These are phyloP conservation scores for Dunaliella primolecta DNA, from an alignment of 139 green algal species.

Conservation along the genomic window DNA sequence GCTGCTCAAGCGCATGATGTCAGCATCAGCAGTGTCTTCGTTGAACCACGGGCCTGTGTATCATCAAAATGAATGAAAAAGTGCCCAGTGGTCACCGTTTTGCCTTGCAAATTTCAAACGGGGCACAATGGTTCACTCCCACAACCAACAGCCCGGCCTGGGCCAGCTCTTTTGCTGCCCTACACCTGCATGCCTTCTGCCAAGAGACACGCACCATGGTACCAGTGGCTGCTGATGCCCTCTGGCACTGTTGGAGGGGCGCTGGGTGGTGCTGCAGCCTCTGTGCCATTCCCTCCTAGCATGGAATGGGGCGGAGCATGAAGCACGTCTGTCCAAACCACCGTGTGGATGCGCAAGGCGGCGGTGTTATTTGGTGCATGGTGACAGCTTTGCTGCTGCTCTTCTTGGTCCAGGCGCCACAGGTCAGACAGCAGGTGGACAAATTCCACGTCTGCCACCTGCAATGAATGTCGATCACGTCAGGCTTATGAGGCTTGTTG, in stretches of 20 bases:
- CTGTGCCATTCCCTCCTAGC: neutral
- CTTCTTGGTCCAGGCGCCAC: conserved; percentile 12
- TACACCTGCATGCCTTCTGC: too few relatives aligned
- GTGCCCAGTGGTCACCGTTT: too few relatives aligned
- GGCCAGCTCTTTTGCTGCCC: too few relatives aligned
- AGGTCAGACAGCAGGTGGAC: conserved; percentile 5
- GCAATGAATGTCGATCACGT: too few relatives aligned
- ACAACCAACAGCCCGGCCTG: too few relatives aligned
- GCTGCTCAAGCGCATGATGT: neutral
- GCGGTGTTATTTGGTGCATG: too few relatives aligned
- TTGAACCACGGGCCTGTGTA: neutral
- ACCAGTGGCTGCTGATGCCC: neutral
- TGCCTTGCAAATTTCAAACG: neutral
- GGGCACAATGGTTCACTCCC: neutral
- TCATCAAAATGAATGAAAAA: too few relatives aligned
- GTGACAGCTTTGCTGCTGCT: neutral
- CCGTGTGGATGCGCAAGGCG: conserved; percentile 8
- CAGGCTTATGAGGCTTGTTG: too few relatives aligned
- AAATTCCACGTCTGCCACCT: conserved; percentile 39
- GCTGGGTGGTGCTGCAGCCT: neutral
- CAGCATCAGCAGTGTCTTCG: neutral
- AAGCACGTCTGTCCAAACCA: conserved; percentile 8
- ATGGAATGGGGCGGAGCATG: neutral
- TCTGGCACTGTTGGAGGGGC: neutral
- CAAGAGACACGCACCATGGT: neutral